Evolutionary conservation across 108 stramenopile species (phyloP), one percentile per base, ranked within the genome.

Genomic region (Nitzschia sp.): DNA sequence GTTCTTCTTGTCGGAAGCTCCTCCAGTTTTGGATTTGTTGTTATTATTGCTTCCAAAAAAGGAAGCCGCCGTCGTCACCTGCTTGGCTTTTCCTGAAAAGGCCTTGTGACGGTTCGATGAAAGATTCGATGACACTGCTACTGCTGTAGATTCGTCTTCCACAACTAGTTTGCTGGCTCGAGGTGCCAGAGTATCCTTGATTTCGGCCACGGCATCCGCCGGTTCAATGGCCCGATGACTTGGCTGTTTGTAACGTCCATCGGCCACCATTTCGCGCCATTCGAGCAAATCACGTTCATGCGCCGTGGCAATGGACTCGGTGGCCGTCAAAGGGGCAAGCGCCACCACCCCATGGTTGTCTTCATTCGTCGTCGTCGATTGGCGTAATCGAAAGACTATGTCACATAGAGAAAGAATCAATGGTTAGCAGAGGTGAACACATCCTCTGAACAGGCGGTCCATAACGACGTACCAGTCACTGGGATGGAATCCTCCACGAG

Each of bases 271-370:
- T 30, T 72, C 71, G 11, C 62, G 61, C 54, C 59, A 64, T 45
- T 56, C 36, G 1, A 63, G 54, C 71, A 72, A 33, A 30, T 63
- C 62, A 28, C 63, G 61, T 64, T 72, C 62, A 64, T 72, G 71
- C 17, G 71, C 71, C 15, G 71, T 64, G 3, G 38, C 45, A 9
- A 72, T 42, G 4, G 36, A 53, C 31, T 72, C 71, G 1, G 66
- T 55, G 1, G 54, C 32, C 26, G 34, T 28, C 34, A 55, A 17
- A 13, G 54, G 23, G 25, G 66, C 47, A 4, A 67, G 13, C 8
- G 66, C 66, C 28, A 67, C 54, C 13, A 67, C 54, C 23, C 27
- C 19, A 26, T 13, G 2, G 21, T 13, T 42, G 38, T 51, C 21
- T 8, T 51, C n/a, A 19, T 23, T 42, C 3, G 8, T 57, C 30